phyloP scores from a whole-genome alignment of 1,284 basidiomycete species.

The Amylostereum areolatum region DNA sequence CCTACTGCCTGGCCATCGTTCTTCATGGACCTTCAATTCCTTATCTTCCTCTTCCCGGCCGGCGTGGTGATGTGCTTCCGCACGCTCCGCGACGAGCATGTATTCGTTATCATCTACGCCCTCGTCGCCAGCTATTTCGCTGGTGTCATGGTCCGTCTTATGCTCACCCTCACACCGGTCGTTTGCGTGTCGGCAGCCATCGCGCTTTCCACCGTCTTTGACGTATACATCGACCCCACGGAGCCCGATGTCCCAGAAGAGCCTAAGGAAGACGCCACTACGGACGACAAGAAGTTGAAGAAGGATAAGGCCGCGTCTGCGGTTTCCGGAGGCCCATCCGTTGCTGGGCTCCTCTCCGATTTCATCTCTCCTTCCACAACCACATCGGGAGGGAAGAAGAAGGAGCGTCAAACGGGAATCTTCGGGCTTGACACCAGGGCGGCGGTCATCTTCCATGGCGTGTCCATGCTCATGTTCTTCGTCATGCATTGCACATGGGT shows the following conservation, averaged over 20 bases:
- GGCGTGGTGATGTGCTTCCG: slow-evolving; percentile 94
- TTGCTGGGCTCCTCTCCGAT: slow-evolving; percentile 39
- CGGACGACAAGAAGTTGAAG: slow-evolving; percentile 46
- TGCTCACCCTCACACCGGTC: slow-evolving; percentile 89
- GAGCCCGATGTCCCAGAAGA: slow-evolving; percentile 46
- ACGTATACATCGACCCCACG: slow-evolving; percentile 79
- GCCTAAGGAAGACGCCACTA: slow-evolving; percentile 13
- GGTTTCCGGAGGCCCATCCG: slow-evolving; percentile 23
- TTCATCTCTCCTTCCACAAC: slow-evolving; percentile 25
- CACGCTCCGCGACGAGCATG: slow-evolving; percentile 91
- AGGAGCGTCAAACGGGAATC: slow-evolving; percentile 48
- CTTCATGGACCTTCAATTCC: slow-evolving; percentile 98
- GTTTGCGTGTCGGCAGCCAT: slow-evolving; percentile 92
- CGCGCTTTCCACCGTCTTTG: slow-evolving; percentile 83
- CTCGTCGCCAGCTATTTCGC: slow-evolving; percentile 97
- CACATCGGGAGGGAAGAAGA: slow-evolving; percentile 24
- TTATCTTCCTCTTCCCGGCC: slow-evolving; percentile 97
- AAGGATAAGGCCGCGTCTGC: slow-evolving; percentile 33
- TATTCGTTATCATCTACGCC: slow-evolving; percentile 99
- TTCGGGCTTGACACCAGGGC: slow-evolving; percentile 84
- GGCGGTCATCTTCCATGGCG: slow-evolving; percentile 71
- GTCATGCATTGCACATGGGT: slow-evolving; percentile 97
- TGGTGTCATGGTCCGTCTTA: slow-evolving; percentile 97
- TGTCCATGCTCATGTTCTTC: slow-evolving; percentile 82
- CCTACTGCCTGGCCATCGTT: slow-evolving; percentile 99